Percentiles rank a stretch among this genome's conserved stretches.
Evolutionary conservation across 1,284 basidiomycete species (phyloP).

Genomic region (Schizophyllum amplum): DNA sequence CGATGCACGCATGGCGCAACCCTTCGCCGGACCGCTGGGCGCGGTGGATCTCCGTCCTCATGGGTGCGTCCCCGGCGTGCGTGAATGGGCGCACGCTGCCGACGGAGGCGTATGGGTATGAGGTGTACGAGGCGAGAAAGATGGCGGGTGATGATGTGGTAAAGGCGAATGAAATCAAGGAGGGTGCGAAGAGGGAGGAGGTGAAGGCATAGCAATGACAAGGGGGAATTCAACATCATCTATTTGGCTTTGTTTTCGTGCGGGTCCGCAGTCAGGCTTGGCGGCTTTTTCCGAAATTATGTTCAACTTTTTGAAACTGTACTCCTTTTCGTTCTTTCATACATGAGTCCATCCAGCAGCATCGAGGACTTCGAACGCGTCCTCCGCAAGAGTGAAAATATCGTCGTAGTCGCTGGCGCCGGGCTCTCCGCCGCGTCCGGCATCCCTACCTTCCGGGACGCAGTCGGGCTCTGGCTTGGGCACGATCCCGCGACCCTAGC

Average conservation of each 20-base stretch:
- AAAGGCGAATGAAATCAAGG: too few species aligned
- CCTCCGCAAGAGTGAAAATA: constrained; percentile 28
- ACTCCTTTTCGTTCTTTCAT: too few species aligned
- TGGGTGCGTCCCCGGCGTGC: constrained; percentile 45
- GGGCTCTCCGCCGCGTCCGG: constrained; percentile 47
- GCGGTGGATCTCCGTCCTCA: constrained; percentile 45
- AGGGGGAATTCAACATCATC: neutral
- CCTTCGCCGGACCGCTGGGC: constrained; percentile 38
- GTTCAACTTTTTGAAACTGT: too few species aligned
- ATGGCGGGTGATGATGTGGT: too few species aligned
- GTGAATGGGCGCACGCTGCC: constrained; percentile 35
- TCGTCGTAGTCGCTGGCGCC: constrained; percentile 51
- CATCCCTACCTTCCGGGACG: constrained; percentile 8
- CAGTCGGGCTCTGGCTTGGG: constrained; percentile 6
- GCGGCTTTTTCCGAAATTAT: neutral
- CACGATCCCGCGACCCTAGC: constrained; percentile 39
- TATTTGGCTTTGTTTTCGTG: too few species aligned
- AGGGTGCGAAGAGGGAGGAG: neutral
- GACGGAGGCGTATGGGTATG: constrained; percentile 17
- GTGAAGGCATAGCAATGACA: neutral
- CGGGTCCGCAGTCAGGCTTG: neutral
- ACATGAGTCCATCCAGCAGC: neutral
- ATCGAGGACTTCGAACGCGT: constrained; percentile 17
- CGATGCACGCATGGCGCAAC: constrained; percentile 55
- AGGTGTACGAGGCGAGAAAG: constrained; percentile 3